Base-by-base conservation (phyloP, 208 protist species). In the Lotmaria passim region DNA sequence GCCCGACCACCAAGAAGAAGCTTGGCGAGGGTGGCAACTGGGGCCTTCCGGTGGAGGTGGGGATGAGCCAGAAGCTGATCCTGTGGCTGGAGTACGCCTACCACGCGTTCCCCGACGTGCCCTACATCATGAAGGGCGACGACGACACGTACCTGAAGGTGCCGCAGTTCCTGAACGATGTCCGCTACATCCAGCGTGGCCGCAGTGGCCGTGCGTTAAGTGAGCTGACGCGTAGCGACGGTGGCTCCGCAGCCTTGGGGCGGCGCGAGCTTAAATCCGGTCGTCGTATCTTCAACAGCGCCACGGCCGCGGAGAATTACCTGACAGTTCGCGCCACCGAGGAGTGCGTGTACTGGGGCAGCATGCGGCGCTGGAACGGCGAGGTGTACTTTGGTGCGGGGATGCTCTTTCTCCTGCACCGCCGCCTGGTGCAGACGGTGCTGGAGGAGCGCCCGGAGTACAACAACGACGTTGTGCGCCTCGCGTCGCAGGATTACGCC, bases 111-210 rank as follows among this genome's bases (percentile, higher is more conserved):
- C n/a, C n/a, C n/a, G n/a, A n/a, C n/a, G n/a, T n/a, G n/a, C n/a
- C n/a, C n/a, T n/a, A n/a, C n/a, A n/a, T n/a, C n/a, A n/a, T n/a
- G n/a, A n/a, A n/a, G n/a, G n/a, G n/a, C n/a, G n/a, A n/a, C n/a
- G n/a, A n/a, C n/a, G n/a, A n/a, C n/a, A n/a, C n/a, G n/a, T n/a
- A n/a, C n/a, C n/a, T n/a, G n/a, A n/a, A n/a, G n/a, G 79, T 89
- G 67, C 83, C 83, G 66, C 79, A 89, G 69, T 81, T 69, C 38
- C 51, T 89, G 50, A 66, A 69, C 31, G 83, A 85, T 44, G 50
- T 89, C 39, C 63, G 39, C 7, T 65, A 65, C 59, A 36, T 65
- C 30, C 59, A 65, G 44, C 41, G 59, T 11, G 59, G 59, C 14
- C 59, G 59, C 59, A 51, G 44, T 15, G 24, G 59, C 1, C 59